phyloP scores from a whole-genome alignment of 208 protist genomes.

The Herpetomonas samuelpessoai region DNA sequence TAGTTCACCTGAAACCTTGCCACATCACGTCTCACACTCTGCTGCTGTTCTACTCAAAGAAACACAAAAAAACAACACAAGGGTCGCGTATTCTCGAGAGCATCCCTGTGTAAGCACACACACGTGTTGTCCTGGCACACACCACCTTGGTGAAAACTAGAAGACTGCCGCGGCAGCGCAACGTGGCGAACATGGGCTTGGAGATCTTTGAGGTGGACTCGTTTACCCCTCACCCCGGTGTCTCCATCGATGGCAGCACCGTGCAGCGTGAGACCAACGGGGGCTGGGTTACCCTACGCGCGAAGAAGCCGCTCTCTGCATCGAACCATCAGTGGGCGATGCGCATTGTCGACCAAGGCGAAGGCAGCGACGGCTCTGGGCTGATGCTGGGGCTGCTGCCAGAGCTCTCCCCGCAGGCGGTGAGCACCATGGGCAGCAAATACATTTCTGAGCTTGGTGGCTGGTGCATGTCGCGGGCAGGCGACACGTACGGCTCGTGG shows the following conservation, averaged over 20 bases:
- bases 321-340: constrained; percentile 86
- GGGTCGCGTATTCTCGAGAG: too few relatives aligned
- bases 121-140: too few relatives aligned
- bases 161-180: too few relatives aligned
- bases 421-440: constrained; percentile 71
- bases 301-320: constrained; percentile 56
- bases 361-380: constrained; percentile 82
- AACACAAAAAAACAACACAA: too few relatives aligned
- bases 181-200: constrained; percentile 84
- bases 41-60: too few relatives aligned
- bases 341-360: constrained; percentile 86
- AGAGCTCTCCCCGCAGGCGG: constrained; percentile 34
- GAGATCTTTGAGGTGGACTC: constrained; percentile 82
- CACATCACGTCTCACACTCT: too few relatives aligned
- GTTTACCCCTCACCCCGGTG: constrained; percentile 78
- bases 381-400: constrained; percentile 91
- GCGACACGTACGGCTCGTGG: constrained; percentile 87
- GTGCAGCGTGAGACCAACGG: constrained; percentile 86
- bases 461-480: constrained; percentile 87
- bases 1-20: too few relatives aligned
- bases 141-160: too few relatives aligned
- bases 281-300: constrained; percentile 89
- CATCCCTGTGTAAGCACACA: too few relatives aligned
- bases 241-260: constrained; percentile 60
- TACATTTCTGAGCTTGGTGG: constrained; percentile 91